Base-by-base conservation (phyloP, 768 basidiomycete species). In the Pisolithus tinctorius region DNA sequence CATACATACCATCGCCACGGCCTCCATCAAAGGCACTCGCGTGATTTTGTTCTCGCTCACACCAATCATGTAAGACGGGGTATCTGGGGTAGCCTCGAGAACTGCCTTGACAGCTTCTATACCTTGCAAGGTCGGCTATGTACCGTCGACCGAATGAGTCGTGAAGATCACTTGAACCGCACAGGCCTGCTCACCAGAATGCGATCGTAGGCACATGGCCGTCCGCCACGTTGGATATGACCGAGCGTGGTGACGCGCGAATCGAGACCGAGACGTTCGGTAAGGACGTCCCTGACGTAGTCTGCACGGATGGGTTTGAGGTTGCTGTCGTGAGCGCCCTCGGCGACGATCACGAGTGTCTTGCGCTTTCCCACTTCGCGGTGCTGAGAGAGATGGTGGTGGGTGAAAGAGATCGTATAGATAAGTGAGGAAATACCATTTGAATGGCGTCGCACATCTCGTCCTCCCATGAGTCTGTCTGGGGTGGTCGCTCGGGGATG, bases 51-150 rank as follows among this genome's bases (percentile, higher is more conserved):
- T 97, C 71, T 97, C 94, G 56, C 82, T 80, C 37, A 96, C 77
- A 23, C 96, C 94, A 62, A 99, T 98, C 87, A 99, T 95, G 65
- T 94, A 97, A 0, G 93, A 95, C 4, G 95, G 95, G 0, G 88
- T 92, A 17, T 87, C 81, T 4, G 94, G 92, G 0, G 82, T 88
- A 0, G 95, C 81, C 59, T 86, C 83, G 6, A 98, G 73, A 26
- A 98, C 74, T 2, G 91, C 88, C 48, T 93, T 80, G 45, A 98
- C 88, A 1, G 96, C 95, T 63, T 96, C 89, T 29, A 93, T 79
- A 48, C 93, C 94, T 75, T 99, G 94, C n/a, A 98, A 72, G 0
- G 94, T 96, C 0, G 95, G 93, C 93, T 95, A 60, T 10, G 23
- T n/a, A 36, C 4, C 30, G 48, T 31, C 51, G 20, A 36, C 39